Evolutionary conservation across 2,329 filamentous ascomycete species (phyloP).

Genomic region (Bipolaris gigantea): DNA sequence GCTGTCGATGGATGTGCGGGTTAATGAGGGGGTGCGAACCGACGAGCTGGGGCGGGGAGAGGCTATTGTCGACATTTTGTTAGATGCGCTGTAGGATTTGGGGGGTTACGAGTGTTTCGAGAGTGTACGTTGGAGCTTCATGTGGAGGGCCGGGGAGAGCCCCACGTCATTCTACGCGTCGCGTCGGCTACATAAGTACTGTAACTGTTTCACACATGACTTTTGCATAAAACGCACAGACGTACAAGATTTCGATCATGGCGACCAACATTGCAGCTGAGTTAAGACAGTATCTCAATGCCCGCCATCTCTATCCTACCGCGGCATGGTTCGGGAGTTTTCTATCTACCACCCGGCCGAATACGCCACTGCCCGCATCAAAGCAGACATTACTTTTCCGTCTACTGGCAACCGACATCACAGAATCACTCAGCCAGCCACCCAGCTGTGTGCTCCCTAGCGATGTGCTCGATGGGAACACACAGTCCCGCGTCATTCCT

Average conservation of each 20-base stretch:
- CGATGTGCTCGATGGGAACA: constrained; percentile 58
- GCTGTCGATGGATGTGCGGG: constrained; percentile 69
- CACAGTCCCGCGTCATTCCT: constrained; percentile 60
- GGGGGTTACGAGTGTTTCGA: background rate
- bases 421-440: constrained; percentile 55
- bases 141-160: constrained; percentile 27
- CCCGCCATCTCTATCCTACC: constrained; percentile 59
- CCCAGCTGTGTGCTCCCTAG: constrained; percentile 58
- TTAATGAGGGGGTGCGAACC: constrained; percentile 70
- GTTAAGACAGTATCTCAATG: constrained; percentile 57
- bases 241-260: constrained; percentile 22
- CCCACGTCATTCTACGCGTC: constrained; percentile 31
- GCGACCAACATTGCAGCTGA: constrained; percentile 37
- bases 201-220: background rate
- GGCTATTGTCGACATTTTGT: constrained; percentile 60
- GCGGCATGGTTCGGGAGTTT: constrained; percentile 67
- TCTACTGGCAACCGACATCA: constrained; percentile 77
- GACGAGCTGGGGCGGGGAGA: constrained; percentile 63
- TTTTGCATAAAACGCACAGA: background rate
- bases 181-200: constrained; percentile 15
- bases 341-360: constrained; percentile 57
- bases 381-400: constrained; percentile 80
- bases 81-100: background rate
- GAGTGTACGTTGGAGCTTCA: constrained; percentile 7
- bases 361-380: constrained; percentile 68